A percentile compares a stretch with the other conserved stretches of the same genome.
Evolutionary conservation across 2,329 filamentous ascomycete genomes (phyloP).

Genomic region (Xylariaceae sp.): DNA sequence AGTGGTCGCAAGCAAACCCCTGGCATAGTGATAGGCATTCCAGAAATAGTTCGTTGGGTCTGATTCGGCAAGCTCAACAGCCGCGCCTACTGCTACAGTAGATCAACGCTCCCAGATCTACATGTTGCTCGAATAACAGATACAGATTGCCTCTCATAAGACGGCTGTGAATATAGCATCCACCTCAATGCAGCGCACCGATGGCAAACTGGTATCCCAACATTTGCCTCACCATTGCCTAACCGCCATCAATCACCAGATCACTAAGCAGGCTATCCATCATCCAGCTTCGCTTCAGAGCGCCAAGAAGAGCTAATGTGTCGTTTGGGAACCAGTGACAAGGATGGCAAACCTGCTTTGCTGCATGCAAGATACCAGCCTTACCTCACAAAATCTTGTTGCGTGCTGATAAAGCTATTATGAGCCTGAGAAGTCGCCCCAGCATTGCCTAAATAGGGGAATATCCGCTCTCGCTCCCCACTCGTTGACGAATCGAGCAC

Average conservation of each 20-base stretch:
- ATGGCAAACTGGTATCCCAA: background rate
- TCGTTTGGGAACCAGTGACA: slow-evolving; percentile 1
- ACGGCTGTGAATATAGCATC: background rate
- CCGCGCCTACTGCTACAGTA: background rate
- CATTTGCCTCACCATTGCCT: background rate
- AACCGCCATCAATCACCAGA: slow-evolving; percentile 5
- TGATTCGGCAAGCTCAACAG: background rate
- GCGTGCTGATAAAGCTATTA: too few relatives aligned
- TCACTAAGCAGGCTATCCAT: background rate
- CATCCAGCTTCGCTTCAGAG: background rate
- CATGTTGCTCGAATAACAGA: background rate
- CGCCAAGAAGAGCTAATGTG: slow-evolving; percentile 19
- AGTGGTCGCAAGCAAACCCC: background rate
- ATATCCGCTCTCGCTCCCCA: too few relatives aligned
- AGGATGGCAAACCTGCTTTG: slow-evolving; percentile 18
- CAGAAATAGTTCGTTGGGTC: background rate
- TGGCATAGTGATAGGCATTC: background rate
- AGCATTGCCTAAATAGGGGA: background rate
- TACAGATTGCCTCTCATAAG: too few relatives aligned
- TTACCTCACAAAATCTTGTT: too few relatives aligned
- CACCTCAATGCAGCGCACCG: background rate
- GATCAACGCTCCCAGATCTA: background rate
- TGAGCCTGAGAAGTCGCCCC: background rate
- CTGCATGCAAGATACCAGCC: slow-evolving; percentile 9
- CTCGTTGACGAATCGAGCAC: too few relatives aligned